Percentiles rank a stretch among this genome's conserved stretches.
These are phyloP conservation scores for Ligustrum vulgare DNA, from an alignment of 257 asterid genomes.

Conservation along the genomic window DNA sequence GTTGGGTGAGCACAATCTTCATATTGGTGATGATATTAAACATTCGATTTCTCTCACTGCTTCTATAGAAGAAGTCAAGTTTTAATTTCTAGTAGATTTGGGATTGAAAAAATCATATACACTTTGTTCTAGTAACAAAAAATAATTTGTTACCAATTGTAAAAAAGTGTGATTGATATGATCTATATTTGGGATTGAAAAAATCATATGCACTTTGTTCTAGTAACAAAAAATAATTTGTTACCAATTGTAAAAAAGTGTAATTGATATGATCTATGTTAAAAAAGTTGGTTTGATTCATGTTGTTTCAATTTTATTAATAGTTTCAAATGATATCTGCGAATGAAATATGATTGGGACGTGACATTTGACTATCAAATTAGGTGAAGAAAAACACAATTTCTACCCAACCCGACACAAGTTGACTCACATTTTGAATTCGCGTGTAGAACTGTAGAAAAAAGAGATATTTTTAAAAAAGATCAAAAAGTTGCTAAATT, in stretches of 20 bases:
- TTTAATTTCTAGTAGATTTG: constrained; percentile 24
- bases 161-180: constrained; percentile 20
- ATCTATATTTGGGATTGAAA: constrained; percentile 7
- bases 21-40: constrained; percentile 60
- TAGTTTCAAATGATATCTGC: background rate
- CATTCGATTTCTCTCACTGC: constrained; percentile 55
- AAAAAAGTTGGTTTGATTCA: background rate
- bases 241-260: constrained; percentile 31
- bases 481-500: too few relatives aligned
- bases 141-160: constrained; percentile 27
- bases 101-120: background rate
- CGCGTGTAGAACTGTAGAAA: too few relatives aligned
- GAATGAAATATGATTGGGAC: background rate
- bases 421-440: too few relatives aligned
- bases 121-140: constrained; percentile 3
- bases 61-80: constrained; percentile 34
- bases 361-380: background rate
- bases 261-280: constrained; percentile 17
- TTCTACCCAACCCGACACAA: too few relatives aligned
- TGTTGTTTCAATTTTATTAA: background rate
- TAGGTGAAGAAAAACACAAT: background rate
- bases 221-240: constrained; percentile 10
- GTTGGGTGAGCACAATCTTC: constrained; percentile 79
- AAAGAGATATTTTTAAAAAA: too few relatives aligned
- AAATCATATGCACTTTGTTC: background rate